Percentiles rank a stretch among this genome's conserved stretches.
Evolutionary conservation across 805 yeast genomes (phyloP).

Genomic region (Cyberlindnera maritima): DNA sequence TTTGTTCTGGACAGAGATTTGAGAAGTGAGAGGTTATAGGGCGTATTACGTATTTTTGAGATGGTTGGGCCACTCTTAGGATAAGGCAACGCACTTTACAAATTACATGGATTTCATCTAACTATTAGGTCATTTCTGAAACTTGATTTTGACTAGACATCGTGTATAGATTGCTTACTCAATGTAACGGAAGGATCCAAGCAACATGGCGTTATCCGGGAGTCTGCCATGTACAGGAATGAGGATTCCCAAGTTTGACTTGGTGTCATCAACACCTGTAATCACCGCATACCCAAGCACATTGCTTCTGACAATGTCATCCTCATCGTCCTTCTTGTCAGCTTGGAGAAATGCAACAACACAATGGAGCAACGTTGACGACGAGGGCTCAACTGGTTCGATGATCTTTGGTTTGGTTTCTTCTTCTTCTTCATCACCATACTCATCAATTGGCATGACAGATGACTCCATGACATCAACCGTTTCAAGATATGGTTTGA

Average conservation of each 20-base stretch:
- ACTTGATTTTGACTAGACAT: neutral
- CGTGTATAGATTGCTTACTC: slow-evolving; percentile 45
- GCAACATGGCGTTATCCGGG: slow-evolving; percentile 69
- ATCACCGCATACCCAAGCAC: slow-evolving; percentile 71
- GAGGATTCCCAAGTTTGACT: slow-evolving; percentile 63
- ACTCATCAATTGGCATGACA: slow-evolving; percentile 28
- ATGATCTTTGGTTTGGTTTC: slow-evolving; percentile 26
- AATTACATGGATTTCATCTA: too few relatives aligned
- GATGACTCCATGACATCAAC: slow-evolving; percentile 19
- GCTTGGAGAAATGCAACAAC: slow-evolving; percentile 65
- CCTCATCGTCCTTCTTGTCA: slow-evolving; percentile 42
- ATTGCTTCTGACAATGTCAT: slow-evolving; percentile 49
- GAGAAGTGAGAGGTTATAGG: too few relatives aligned
- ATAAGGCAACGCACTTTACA: too few relatives aligned
- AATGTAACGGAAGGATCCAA: slow-evolving; percentile 78
- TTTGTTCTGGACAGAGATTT: too few relatives aligned
- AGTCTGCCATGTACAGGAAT: slow-evolving; percentile 86
- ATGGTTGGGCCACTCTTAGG: too few relatives aligned
- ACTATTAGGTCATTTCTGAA: too few relatives aligned
- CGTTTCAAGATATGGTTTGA: slow-evolving; percentile 43
- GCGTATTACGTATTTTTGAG: too few relatives aligned
- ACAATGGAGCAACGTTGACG: slow-evolving; percentile 67
- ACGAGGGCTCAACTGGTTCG: slow-evolving; percentile 41
- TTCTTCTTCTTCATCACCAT: slow-evolving; percentile 26
- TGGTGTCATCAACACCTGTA: slow-evolving; percentile 66